Base-by-base conservation (phyloP, 352 stramenopile species). In the Discostella stelligera region DNA sequence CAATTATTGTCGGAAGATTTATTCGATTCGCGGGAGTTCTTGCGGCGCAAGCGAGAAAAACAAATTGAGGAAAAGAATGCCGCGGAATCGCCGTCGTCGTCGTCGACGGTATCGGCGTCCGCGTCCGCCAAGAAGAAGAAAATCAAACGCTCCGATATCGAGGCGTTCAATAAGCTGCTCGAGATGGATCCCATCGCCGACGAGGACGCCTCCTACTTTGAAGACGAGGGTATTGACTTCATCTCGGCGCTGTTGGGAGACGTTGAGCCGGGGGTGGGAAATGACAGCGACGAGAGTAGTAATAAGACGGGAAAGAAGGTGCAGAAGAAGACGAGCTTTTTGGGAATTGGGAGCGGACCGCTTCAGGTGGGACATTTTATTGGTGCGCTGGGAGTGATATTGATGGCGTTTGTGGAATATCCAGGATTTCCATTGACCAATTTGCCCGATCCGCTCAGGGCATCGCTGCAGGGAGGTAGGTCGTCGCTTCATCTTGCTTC, bases 401-500 rank as follows among this genome's bases (percentile, higher is more conserved):
- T 93, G 10, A 89, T 89, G 77, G 84, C 84, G 20, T 90, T 89
- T 65, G 79, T 93, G 16, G 82, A 93, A 69, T 93, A 93, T 79
- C 88, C 88, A 27, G 88, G 88, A 18, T 93, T 93, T 74, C 88
- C 88, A 3, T 77, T 93, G 71, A 93, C 88, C 0, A 91, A 91
- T 80, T 79, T 93, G 64, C 88, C 88, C 14, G 80, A 85, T 56
- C 77, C 77, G 2, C 39, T 90, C 18, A 77, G 88, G 63, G 84
- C 69, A 30, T 68, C 74, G 6, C 74, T 93, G 30, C 85, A 91
- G 78, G 84, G 82, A 64, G 85, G 84, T 90, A 69, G 64, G 84
- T 80, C 50, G 21, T 37, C 11, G 59, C 10, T 18, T 60, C 2
- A 53, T n/a, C 4, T 58, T 60, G n/a, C 37, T 63, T 10, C n/a